Evolutionary conservation across 352 stramenopile genomes (phyloP).

Genomic region (Phytophthora ohioensis): DNA sequence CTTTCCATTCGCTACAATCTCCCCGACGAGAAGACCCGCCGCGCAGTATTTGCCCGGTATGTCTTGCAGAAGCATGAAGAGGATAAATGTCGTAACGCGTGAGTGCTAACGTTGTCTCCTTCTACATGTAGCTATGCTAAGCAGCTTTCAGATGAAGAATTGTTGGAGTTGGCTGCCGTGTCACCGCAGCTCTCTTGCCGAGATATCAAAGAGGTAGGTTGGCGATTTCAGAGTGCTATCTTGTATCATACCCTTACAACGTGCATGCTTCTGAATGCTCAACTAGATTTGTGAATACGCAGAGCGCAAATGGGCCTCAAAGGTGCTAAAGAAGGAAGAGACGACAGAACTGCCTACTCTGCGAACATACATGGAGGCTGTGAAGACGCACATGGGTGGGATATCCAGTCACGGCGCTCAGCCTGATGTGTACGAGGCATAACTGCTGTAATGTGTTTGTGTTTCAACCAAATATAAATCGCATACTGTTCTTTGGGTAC

Average conservation of each 20-base stretch:
- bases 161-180: conserved; percentile 78
- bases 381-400: conserved; percentile 72
- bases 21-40: conserved; percentile 82
- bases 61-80: background rate
- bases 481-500: background rate
- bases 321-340: conserved; percentile 87
- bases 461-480: conserved; percentile 8
- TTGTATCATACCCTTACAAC: background rate
- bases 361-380: conserved; percentile 75
- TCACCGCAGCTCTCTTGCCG: conserved; percentile 91
- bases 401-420: conserved; percentile 47
- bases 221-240: background rate
- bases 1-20: conserved; percentile 93
- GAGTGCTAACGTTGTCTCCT: conserved; percentile 4
- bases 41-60: conserved; percentile 90
- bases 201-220: conserved; percentile 93
- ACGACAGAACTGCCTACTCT: conserved; percentile 75
- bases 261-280: background rate
- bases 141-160: conserved; percentile 82
- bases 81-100: background rate
- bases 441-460: conserved; percentile 14
- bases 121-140: conserved; percentile 80
- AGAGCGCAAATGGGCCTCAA: conserved; percentile 93
- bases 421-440: conserved; percentile 67
- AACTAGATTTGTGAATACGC: conserved; percentile 92